A percentile compares a stretch with the other conserved stretches of the same genome.
These are phyloP conservation scores for Monosporozyma servazzii DNA, from an alignment of 805 yeast species.

Conservation along the genomic window DNA sequence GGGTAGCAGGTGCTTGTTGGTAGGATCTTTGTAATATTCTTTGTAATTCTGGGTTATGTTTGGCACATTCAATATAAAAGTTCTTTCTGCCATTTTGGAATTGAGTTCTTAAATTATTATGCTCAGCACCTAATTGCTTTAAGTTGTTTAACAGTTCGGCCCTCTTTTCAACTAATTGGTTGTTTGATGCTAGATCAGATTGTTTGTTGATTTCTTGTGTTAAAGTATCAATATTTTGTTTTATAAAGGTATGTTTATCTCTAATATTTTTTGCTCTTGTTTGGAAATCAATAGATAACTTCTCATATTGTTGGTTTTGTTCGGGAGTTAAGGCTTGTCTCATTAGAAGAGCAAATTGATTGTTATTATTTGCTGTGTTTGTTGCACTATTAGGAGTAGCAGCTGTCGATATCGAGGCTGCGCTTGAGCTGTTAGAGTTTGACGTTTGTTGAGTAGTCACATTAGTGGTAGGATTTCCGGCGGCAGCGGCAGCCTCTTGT, in stretches of 20 bases:
- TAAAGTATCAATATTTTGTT: slow-evolving; percentile 25
- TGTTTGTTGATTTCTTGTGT: slow-evolving; percentile 23
- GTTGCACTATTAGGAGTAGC: slow-evolving; percentile 8
- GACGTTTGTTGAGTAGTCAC: slow-evolving; percentile 8
- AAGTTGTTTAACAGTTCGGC: slow-evolving; percentile 20
- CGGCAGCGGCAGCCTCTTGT: slow-evolving; percentile 19
- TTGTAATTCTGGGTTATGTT: slow-evolving; percentile 26
- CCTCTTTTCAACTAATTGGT: slow-evolving; percentile 22
- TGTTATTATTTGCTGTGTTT: slow-evolving; percentile 8
- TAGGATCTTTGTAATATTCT: slow-evolving; percentile 22
- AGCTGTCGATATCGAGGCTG: slow-evolving; percentile 1
- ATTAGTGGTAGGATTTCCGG: slow-evolving; percentile 9
- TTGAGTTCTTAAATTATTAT: slow-evolving; percentile 20
- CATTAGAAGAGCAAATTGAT: slow-evolving; percentile 20
- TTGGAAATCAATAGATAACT: slow-evolving; percentile 21
- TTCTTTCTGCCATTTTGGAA: slow-evolving; percentile 24
- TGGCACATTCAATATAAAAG: slow-evolving; percentile 30
- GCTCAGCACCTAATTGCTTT: slow-evolving; percentile 20
- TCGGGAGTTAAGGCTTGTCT: slow-evolving; percentile 25
- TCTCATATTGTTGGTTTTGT: slow-evolving; percentile 25
- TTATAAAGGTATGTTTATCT: slow-evolving; percentile 24
- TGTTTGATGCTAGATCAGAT: slow-evolving; percentile 17
- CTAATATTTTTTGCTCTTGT: slow-evolving; percentile 24
- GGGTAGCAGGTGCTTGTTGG: slow-evolving; percentile 17
- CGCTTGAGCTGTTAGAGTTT: not conserved